A percentile compares a stretch with the other conserved stretches of the same genome.
Evolutionary conservation across 2,329 filamentous ascomycete genomes (phyloP).

Genomic region (Aspergillus floridensis): DNA sequence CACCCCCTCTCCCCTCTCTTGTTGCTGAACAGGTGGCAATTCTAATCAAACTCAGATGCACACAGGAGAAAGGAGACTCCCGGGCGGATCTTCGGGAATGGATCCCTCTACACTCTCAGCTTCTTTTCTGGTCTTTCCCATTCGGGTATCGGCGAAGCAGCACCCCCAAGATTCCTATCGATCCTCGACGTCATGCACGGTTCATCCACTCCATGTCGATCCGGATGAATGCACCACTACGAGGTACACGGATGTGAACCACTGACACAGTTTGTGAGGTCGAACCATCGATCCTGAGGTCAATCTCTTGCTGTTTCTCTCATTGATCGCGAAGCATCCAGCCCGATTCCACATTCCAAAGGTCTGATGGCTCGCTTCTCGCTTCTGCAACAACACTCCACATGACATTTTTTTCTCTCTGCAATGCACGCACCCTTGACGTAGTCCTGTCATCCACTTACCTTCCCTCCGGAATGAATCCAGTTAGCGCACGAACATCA

Average conservation of each 20-base stretch:
- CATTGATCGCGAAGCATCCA: neutral
- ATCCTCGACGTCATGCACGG: constrained; percentile 23
- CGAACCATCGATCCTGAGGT: neutral
- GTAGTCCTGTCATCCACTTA: neutral
- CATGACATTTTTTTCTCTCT: neutral
- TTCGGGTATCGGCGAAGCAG: constrained; percentile 9
- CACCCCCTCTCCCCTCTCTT: neutral
- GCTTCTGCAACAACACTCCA: neutral
- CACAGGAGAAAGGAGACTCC: constrained; percentile 15
- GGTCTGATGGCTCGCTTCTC: neutral
- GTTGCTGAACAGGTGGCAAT: constrained; percentile 7
- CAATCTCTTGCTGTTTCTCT: neutral
- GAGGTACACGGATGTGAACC: neutral
- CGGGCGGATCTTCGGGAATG: constrained; percentile 8
- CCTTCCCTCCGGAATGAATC: neutral
- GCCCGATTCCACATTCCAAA: neutral
- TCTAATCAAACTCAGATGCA: constrained; percentile 2
- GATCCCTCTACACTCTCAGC: neutral
- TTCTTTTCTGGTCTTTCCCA: constrained; percentile 1
- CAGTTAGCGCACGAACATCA: neutral
- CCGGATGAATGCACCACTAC: constrained; percentile 4
- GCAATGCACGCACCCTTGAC: neutral
- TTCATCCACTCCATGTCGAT: constrained; percentile 19
- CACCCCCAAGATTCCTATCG: neutral
- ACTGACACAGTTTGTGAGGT: neutral